Conservation (phyloP, 202 grass and related monocot species). For the Alloteropsis angusta region DNA sequence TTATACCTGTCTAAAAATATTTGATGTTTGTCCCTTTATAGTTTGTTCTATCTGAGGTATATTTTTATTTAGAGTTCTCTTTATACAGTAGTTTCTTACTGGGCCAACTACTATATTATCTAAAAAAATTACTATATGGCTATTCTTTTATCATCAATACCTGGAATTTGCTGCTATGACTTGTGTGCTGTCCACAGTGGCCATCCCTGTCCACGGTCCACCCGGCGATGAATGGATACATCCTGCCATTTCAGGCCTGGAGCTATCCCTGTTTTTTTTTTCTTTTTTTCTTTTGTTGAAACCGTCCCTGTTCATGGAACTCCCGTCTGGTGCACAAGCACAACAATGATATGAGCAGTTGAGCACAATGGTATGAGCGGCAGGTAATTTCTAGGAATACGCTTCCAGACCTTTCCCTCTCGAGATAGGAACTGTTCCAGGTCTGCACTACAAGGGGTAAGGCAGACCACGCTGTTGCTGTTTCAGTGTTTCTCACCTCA, state of each 20-base stretch:
- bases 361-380: background rate
- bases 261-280: too few relatives aligned
- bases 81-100: background rate
- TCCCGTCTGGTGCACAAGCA: background rate
- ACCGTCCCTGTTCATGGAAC: background rate
- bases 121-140: too few relatives aligned
- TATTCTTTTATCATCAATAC: background rate
- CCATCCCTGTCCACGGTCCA: background rate
- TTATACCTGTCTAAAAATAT: background rate
- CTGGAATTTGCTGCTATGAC: background rate
- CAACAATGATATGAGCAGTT: background rate
- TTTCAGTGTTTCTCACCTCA: background rate
- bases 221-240: conserved; percentile 6
- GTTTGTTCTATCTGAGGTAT: background rate
- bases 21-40: background rate
- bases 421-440: background rate
- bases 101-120: too few relatives aligned
- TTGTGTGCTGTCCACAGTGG: background rate
- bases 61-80: background rate
- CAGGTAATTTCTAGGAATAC: background rate
- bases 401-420: background rate
- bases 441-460: background rate
- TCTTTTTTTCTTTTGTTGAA: too few relatives aligned
- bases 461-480: background rate
- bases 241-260: background rate